A percentile compares a stretch with the other conserved stretches of the same genome.
phyloP scores from a whole-genome alignment of 192 early-diverging fungal genomes.

The Linnemannia zychae region DNA sequence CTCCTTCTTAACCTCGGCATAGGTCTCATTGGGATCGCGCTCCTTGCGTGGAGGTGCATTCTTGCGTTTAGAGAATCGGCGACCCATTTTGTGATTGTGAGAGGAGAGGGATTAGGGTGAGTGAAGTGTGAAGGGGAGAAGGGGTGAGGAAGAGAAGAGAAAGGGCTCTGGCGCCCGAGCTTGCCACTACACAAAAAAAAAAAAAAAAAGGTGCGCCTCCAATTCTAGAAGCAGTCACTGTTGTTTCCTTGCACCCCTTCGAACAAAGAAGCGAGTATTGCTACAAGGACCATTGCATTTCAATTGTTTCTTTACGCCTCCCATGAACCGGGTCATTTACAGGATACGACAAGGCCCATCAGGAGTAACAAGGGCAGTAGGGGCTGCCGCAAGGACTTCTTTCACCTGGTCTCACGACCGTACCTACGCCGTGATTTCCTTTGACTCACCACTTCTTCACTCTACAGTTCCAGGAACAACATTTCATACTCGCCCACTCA shows the following conservation, averaged over 20 bases:
- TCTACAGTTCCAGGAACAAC: neutral
- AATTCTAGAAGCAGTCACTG: neutral
- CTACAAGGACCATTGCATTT: neutral
- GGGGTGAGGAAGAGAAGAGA: neutral
- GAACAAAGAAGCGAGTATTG: too few species aligned
- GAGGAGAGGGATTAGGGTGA: neutral
- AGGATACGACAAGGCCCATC: conserved; percentile 2
- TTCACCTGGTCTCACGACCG: neutral
- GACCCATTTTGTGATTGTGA: conserved; percentile 29
- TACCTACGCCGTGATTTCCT: neutral
- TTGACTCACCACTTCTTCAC: neutral
- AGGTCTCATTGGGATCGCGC: conserved; percentile 51
- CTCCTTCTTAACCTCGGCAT: conserved; percentile 62
- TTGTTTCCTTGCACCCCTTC: neutral
- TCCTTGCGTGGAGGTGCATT: conserved; percentile 48
- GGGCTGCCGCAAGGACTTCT: neutral
- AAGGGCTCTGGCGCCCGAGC: neutral
- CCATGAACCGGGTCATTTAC: conserved; percentile 25
- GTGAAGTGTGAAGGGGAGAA: neutral
- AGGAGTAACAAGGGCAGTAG: neutral
- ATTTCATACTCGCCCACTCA: neutral
- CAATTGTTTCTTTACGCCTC: neutral
- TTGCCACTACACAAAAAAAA: neutral
- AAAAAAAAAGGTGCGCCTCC: conserved; percentile 8
- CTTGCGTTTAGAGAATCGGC: conserved; percentile 41